Evolutionary conservation across 2,329 filamentous ascomycete species (phyloP).

Genomic region (Fusarium nematophilum): DNA sequence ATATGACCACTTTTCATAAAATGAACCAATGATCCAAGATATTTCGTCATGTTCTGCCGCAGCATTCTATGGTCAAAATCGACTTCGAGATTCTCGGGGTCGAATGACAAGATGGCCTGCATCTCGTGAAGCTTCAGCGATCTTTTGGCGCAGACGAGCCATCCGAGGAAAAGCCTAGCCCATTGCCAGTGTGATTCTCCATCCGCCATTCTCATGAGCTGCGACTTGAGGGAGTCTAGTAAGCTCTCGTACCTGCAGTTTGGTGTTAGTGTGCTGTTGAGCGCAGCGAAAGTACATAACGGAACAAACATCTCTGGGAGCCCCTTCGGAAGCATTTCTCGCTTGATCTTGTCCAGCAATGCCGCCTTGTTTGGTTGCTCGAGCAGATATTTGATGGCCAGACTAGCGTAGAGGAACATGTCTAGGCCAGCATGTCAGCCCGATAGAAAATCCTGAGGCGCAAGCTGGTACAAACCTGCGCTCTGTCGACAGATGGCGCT

Average conservation of each 20-base stretch:
- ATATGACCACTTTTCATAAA: neutral
- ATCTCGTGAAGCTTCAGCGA: constrained; percentile 56
- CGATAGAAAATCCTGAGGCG: too few relatives aligned
- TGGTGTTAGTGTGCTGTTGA: too few relatives aligned
- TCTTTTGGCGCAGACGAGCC: constrained; percentile 54
- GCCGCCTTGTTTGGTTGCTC: neutral
- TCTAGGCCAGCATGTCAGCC: neutral
- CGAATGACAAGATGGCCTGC: constrained; percentile 49
- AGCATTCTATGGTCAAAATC: constrained; percentile 38
- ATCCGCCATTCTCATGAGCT: too few relatives aligned
- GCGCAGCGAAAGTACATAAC: too few relatives aligned
- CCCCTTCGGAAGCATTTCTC: neutral
- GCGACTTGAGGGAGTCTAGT: neutral
- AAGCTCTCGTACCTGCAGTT: neutral
- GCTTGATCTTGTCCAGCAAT: neutral
- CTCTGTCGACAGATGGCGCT: neutral
- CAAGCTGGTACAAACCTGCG: neutral
- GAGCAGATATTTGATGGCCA: neutral
- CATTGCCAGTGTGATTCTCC: neutral
- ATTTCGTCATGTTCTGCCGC: constrained; percentile 21
- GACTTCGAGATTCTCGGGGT: constrained; percentile 10
- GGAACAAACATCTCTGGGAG: neutral
- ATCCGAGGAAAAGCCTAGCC: constrained; percentile 50
- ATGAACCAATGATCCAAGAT: neutral
- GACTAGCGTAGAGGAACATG: neutral